phyloP scores from a whole-genome alignment of 2,329 filamentous ascomycete genomes.

The Botryotinia convoluta region DNA sequence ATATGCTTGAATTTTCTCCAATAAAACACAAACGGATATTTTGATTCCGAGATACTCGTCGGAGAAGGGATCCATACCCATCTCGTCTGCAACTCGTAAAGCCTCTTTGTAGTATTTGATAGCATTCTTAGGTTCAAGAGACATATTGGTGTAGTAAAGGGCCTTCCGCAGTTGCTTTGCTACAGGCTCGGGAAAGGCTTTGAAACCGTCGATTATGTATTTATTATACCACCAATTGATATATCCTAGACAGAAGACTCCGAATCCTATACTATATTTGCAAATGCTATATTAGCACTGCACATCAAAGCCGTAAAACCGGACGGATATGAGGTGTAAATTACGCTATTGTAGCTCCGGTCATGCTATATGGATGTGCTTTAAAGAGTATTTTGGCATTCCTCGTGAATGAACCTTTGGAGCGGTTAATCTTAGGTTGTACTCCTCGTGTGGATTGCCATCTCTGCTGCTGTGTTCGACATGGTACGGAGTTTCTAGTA shows the following conservation, averaged over 20 bases:
- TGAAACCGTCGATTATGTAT: slow-evolving; percentile 44
- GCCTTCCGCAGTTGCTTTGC: slow-evolving; percentile 78
- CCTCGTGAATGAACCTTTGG: slow-evolving; percentile 7
- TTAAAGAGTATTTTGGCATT: slow-evolving; percentile 32
- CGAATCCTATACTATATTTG: slow-evolving; percentile 31
- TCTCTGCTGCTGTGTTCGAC: slow-evolving; percentile 30
- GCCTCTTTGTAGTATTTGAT: slow-evolving; percentile 82
- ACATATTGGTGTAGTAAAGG: slow-evolving; percentile 79
- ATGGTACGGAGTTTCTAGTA: neutral
- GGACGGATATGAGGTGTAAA: neutral
- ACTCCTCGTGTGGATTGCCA: slow-evolving; percentile 28
- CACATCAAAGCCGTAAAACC: neutral
- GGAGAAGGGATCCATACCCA: slow-evolving; percentile 81
- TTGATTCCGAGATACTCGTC: slow-evolving; percentile 90
- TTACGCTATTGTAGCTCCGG: slow-evolving; percentile 33
- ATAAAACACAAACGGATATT: slow-evolving; percentile 73
- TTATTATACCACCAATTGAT: slow-evolving; percentile 36
- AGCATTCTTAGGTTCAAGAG: slow-evolving; percentile 71
- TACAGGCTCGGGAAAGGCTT: slow-evolving; percentile 65
- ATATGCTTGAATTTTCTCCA: slow-evolving; percentile 73
- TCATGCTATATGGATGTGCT: slow-evolving; percentile 34
- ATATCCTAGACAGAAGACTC: slow-evolving; percentile 32
- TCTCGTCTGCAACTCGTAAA: slow-evolving; percentile 67
- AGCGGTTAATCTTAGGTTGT: neutral
- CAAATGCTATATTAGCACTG: slow-evolving; percentile 13